Percentiles rank a stretch among this genome's conserved stretches.
Evolutionary conservation across 371 early-diverging fungal genomes (phyloP).

Genomic region (Mortierella sp.): DNA sequence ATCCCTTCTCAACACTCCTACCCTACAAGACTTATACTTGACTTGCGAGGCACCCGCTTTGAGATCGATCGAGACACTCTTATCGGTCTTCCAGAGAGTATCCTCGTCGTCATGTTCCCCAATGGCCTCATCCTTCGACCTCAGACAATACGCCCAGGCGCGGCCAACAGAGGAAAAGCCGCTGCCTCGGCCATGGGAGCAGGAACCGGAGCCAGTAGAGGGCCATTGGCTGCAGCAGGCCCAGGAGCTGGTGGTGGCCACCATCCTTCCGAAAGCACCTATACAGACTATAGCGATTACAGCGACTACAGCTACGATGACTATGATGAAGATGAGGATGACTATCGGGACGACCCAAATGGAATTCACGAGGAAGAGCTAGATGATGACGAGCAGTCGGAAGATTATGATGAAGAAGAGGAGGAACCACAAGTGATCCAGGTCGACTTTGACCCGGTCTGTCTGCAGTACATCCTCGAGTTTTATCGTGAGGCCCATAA

Average conservation of each 20-base stretch:
- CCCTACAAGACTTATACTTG: slow-evolving; percentile 73
- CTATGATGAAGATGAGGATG: slow-evolving; percentile 61
- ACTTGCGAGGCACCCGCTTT: slow-evolving; percentile 79
- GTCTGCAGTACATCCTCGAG: slow-evolving; percentile 72
- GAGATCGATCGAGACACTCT: slow-evolving; percentile 81
- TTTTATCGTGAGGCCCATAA: slow-evolving; percentile 62
- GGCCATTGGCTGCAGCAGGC: not conserved
- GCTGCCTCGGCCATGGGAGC: not conserved
- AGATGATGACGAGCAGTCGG: slow-evolving; percentile 43
- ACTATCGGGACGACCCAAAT: slow-evolving; percentile 25
- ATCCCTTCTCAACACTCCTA: slow-evolving; percentile 36
- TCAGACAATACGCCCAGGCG: slow-evolving; percentile 25
- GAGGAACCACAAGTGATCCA: slow-evolving; percentile 63
- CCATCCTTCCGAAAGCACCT: slow-evolving; percentile 37
- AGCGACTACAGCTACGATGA: slow-evolving; percentile 64
- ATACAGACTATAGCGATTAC: slow-evolving; percentile 39
- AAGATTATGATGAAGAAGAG: slow-evolving; percentile 57
- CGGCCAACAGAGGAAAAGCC: not conserved
- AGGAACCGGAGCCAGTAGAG: not conserved
- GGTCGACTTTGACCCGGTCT: slow-evolving; percentile 74
- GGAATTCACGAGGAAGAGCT: not conserved
- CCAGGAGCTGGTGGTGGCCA: slow-evolving; percentile 6
- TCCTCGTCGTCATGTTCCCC: slow-evolving; percentile 88
- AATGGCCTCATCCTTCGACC: slow-evolving; percentile 72
- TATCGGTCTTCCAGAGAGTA: slow-evolving; percentile 80